These are phyloP conservation scores for Ophiostoma novo-ulmi DNA, from an alignment of 2,329 filamentous ascomycete species.

Conservation along the genomic window DNA sequence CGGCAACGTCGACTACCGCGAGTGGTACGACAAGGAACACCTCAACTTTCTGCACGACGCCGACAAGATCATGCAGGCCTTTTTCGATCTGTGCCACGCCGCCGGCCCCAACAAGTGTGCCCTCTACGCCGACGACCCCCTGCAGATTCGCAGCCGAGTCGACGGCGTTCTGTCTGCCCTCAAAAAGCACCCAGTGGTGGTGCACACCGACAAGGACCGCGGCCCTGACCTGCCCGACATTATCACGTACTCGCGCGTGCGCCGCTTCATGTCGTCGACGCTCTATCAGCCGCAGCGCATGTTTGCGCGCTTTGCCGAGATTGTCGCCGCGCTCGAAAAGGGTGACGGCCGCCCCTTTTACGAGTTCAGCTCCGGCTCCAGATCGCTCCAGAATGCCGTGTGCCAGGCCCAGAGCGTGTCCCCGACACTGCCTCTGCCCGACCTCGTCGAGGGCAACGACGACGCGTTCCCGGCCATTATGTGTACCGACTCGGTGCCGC, in stretches of 20 bases:
- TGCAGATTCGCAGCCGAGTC: constrained; percentile 39
- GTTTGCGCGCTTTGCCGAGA: constrained; percentile 41
- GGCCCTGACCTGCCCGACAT: constrained; percentile 43
- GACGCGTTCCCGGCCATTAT: constrained; percentile 45
- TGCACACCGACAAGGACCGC: constrained; percentile 31
- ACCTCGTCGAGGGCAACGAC: constrained; percentile 34
- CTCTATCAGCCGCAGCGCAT: constrained; percentile 43
- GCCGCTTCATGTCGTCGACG: constrained; percentile 39
- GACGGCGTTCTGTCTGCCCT: constrained; percentile 39
- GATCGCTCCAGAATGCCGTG: constrained; percentile 26
- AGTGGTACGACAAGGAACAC: constrained; percentile 46
- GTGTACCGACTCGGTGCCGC: constrained; percentile 40
- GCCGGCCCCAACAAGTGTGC: constrained; percentile 47
- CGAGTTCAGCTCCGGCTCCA: constrained; percentile 29
- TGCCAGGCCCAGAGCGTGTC: constrained; percentile 34
- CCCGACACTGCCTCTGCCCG: constrained; percentile 33
- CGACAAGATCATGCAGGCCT: constrained; percentile 49
- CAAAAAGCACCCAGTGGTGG: constrained; percentile 41
- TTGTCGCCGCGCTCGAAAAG: constrained; percentile 41
- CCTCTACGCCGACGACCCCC: constrained; percentile 38
- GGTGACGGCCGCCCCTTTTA: constrained; percentile 45
- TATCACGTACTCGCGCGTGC: constrained; percentile 47
- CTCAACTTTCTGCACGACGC: constrained; percentile 49
- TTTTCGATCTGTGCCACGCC: constrained; percentile 50
- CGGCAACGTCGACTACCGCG: constrained; percentile 51